Conservation (phyloP, 306 rosid species). For the Citrullus colocynthis region DNA sequence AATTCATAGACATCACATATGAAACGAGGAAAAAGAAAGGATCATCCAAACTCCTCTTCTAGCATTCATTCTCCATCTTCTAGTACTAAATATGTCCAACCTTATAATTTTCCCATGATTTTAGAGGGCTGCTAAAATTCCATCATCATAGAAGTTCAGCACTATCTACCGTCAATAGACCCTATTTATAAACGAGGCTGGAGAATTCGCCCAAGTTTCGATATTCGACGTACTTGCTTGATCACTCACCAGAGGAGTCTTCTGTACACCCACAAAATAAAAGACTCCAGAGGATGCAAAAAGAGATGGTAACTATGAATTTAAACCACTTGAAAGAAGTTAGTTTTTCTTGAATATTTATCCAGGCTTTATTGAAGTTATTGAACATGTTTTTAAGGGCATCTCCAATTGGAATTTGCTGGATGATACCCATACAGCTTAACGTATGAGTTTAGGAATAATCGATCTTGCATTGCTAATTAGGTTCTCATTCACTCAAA, state of each 20-base stretch:
- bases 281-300: background rate
- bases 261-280: background rate
- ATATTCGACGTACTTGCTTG: background rate
- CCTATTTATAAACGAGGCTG: background rate
- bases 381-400: background rate
- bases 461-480: background rate
- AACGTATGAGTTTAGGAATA: background rate
- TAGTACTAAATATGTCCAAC: background rate
- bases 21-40: background rate
- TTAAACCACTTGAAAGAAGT: background rate
- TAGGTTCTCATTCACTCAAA: background rate
- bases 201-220: background rate
- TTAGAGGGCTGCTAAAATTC: slow-evolving; percentile 48
- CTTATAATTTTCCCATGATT: background rate
- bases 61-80: slow-evolving; percentile 7
- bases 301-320: background rate
- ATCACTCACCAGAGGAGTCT: background rate
- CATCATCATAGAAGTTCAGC: background rate
- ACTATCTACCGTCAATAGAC: background rate
- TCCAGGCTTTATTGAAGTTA: background rate
- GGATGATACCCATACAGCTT: background rate
- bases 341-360: background rate
- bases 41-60: background rate
- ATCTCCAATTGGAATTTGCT: background rate
- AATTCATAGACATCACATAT: background rate